phyloP scores from a whole-genome alignment of 2,329 filamentous ascomycete species.

The Fusarium metavorans region DNA sequence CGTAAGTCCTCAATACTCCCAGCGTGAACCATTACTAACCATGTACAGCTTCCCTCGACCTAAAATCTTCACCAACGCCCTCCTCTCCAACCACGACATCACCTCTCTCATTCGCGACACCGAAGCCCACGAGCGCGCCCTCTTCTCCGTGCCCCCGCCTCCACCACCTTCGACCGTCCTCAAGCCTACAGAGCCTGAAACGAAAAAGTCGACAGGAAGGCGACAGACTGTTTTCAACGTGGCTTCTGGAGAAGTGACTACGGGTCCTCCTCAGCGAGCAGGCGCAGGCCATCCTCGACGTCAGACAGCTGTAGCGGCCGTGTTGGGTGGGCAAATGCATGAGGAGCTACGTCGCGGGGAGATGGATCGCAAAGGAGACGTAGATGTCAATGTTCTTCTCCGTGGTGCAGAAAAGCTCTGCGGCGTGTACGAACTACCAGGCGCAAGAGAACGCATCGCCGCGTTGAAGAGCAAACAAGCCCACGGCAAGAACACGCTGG shows the following conservation, averaged over 20 bases:
- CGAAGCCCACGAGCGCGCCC: constrained; percentile 90
- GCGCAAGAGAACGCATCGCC: constrained; percentile 81
- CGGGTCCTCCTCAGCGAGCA: constrained; percentile 62
- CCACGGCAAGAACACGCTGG: constrained; percentile 78
- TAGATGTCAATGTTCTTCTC: constrained; percentile 88
- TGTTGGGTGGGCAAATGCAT: constrained; percentile 88
- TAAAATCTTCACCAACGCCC: constrained; percentile 95
- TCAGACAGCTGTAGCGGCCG: constrained; percentile 89
- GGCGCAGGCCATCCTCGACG: constrained; percentile 65
- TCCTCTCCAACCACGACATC: constrained; percentile 90
- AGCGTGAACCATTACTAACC: background rate
- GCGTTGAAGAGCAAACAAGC: constrained; percentile 77
- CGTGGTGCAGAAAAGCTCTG: constrained; percentile 91
- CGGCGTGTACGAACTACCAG: constrained; percentile 85
- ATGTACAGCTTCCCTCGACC: constrained; percentile 80
- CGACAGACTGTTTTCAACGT: constrained; percentile 77
- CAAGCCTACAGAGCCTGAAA: constrained; percentile 53
- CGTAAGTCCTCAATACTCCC: constrained; percentile 62
- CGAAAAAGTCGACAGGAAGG: constrained; percentile 56
- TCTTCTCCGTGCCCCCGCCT: constrained; percentile 90
- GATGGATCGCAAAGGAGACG: constrained; percentile 69
- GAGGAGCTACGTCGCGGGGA: constrained; percentile 76
- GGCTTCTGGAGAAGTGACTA: constrained; percentile 71
- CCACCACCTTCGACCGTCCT: constrained; percentile 59
- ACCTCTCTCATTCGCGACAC: constrained; percentile 95